These are phyloP conservation scores for Malus fusca DNA, from an alignment of 306 rosid species.

Conservation along the genomic window DNA sequence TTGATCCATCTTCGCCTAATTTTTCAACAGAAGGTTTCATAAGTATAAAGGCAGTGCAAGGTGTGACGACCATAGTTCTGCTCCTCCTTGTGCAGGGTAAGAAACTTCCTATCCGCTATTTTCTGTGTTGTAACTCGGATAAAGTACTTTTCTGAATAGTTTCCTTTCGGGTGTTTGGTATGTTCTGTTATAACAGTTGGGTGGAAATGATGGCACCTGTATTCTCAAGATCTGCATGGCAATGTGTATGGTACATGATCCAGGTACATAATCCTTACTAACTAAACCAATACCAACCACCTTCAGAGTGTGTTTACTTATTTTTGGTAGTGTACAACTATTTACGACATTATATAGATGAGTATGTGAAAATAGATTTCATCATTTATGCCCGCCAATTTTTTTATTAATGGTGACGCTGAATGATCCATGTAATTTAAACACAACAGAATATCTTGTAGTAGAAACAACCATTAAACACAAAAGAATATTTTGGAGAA, in stretches of 20 bases:
- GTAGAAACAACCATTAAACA: not conserved
- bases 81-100: conserved; percentile 91
- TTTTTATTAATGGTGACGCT: not conserved
- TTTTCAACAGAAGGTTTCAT: conserved; percentile 61
- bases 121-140: not conserved
- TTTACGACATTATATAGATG: not conserved
- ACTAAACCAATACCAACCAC: not conserved
- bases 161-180: conserved; percentile 11
- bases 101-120: not conserved
- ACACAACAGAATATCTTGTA: not conserved
- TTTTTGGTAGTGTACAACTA: not conserved
- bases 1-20: not conserved
- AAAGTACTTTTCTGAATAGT: not conserved
- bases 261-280: conserved; percentile 47
- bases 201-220: conserved; percentile 99
- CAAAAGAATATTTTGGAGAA: not conserved
- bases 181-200: conserved; percentile 51
- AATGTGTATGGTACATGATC: conserved; percentile 82
- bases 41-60: conserved; percentile 65
- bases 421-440: not conserved
- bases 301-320: not conserved
- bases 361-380: not conserved
- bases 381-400: not conserved
- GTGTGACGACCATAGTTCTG: conserved; percentile 57
- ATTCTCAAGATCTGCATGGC: conserved; percentile 74